Conservation (phyloP, 306 rosid species). For the Herpetospermum pedunculosum region DNA sequence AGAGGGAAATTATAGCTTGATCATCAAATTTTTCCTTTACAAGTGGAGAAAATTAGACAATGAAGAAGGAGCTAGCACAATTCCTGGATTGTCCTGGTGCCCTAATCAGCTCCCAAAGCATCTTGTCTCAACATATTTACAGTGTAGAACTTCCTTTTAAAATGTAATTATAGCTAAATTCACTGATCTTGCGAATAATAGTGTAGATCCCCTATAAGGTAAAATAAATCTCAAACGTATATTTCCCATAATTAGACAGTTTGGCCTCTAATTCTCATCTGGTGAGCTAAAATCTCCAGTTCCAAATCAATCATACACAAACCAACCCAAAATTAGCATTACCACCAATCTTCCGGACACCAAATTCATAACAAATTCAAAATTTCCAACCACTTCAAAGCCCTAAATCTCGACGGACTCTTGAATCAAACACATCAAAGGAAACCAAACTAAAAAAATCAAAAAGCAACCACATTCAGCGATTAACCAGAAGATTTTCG, state of each 20-base stretch:
- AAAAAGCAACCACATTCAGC: background rate
- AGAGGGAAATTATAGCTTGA: background rate
- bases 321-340: background rate
- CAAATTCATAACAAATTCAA: slow-evolving; percentile 1
- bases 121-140: background rate
- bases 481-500: background rate
- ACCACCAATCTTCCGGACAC: background rate
- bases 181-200: background rate
- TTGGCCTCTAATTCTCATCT: background rate
- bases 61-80: background rate
- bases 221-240: background rate
- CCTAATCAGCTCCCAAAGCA: background rate
- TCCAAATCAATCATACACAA: background rate
- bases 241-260: background rate
- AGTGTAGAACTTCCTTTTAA: background rate
- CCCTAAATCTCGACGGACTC: slow-evolving; percentile 9
- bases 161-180: background rate
- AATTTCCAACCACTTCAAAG: background rate
- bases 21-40: background rate
- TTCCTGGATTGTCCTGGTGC: background rate
- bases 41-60: background rate
- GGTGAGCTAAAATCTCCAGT: background rate
- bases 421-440: background rate
- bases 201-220: background rate
- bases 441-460: background rate